These are phyloP conservation scores for Suillus hirtellus DNA, from an alignment of 768 basidiomycete species.

Conservation along the genomic window DNA sequence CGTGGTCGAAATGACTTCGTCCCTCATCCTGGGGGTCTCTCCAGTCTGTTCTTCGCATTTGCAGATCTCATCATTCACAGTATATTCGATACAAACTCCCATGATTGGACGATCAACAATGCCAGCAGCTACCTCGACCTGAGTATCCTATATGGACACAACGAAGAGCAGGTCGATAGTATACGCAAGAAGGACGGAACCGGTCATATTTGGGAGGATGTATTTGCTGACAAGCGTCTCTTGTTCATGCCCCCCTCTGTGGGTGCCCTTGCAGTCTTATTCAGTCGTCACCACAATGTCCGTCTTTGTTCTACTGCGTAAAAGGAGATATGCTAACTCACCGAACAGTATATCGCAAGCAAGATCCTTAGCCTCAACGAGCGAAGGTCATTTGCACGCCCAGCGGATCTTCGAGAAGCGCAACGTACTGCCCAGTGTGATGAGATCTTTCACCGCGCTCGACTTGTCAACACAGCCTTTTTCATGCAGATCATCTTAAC, in stretches of 20 bases:
- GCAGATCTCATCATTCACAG: conserved; percentile 75
- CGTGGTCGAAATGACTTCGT: conserved; percentile 36
- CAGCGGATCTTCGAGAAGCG: conserved; percentile 19
- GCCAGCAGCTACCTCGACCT: conserved; percentile 77
- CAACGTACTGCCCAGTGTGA: conserved; percentile 57
- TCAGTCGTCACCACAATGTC: conserved; percentile 76
- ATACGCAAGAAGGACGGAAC: conserved; percentile 66
- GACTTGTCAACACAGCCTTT: conserved; percentile 72
- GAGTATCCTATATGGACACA: conserved; percentile 71
- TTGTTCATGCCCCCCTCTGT: conserved; percentile 72
- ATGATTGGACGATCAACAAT: conserved; percentile 56
- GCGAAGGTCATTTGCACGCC: conserved; percentile 40
- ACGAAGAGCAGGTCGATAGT: conserved; percentile 42
- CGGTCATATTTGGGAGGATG: conserved; percentile 66
- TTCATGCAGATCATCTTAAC: conserved; percentile 68
- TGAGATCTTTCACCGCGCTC: conserved; percentile 73
- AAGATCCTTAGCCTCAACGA: conserved; percentile 73
- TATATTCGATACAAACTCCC: conserved; percentile 59
- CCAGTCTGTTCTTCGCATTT: conserved; percentile 76
- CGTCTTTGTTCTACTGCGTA: conserved; percentile 22
- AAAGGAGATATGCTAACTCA: conserved; percentile 12
- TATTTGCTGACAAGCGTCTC: conserved; percentile 66
- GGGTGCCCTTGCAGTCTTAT: conserved; percentile 65
- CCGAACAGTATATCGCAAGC: conserved; percentile 62
- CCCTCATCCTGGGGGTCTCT: conserved; percentile 68